Percentiles rank a stretch among this genome's conserved stretches.
These are phyloP conservation scores for Cinnamomum micranthum DNA, from an alignment of 164 flowering plant genomes.

Conservation along the genomic window DNA sequence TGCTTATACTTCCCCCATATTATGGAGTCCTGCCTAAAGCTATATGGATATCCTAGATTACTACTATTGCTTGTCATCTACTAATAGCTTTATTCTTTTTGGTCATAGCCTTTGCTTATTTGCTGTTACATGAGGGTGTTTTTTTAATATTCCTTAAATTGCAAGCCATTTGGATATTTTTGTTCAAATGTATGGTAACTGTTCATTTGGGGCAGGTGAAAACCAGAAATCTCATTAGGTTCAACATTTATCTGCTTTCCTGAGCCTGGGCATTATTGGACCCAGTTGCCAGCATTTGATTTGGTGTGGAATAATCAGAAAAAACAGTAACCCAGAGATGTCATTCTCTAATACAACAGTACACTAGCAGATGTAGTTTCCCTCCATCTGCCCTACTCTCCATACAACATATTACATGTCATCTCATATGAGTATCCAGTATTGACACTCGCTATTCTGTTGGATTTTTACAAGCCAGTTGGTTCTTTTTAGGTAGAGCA, in stretches of 20 bases:
- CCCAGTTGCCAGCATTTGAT: neutral
- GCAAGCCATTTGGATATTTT: neutral
- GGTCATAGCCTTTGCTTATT: neutral
- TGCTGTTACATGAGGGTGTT: neutral
- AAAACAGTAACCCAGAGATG: too few relatives aligned
- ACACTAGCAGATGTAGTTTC: neutral
- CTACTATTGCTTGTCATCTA: neutral
- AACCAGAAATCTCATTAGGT: too few relatives aligned
- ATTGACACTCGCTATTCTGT: too few relatives aligned
- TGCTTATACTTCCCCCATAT: neutral
- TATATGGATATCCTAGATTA: neutral
- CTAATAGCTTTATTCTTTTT: too few relatives aligned
- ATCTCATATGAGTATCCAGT: too few relatives aligned
- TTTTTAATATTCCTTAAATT: neutral
- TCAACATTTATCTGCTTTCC: neutral
- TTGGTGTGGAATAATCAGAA: neutral
- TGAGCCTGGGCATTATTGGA: neutral
- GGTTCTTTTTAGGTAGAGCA: too few relatives aligned
- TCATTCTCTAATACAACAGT: neutral
- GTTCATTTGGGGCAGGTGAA: neutral
- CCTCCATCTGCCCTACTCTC: too few relatives aligned
- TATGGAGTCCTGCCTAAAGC: too few relatives aligned
- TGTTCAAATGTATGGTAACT: neutral
- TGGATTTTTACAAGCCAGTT: too few relatives aligned
- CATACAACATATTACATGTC: too few relatives aligned